Evolutionary conservation across 2,329 filamentous ascomycete genomes (phyloP).

Genomic region (Aspergillus tamarii): DNA sequence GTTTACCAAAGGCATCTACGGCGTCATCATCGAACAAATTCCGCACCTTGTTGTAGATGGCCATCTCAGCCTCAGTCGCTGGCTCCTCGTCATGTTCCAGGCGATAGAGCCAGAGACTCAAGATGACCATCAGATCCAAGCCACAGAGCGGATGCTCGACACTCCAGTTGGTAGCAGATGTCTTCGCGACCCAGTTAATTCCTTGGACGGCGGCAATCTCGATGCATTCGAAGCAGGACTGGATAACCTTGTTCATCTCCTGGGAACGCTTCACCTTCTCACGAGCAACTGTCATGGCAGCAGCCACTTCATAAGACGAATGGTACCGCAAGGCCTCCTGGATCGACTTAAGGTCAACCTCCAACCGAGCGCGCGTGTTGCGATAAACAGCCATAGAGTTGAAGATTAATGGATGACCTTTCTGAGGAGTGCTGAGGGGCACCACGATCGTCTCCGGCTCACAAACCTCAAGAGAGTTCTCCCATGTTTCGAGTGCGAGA

Average conservation of each 20-base stretch:
- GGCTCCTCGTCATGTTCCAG: constrained; percentile 98
- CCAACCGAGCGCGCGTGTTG: constrained; percentile 86
- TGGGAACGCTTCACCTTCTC: constrained; percentile 92
- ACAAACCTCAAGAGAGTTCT: constrained; percentile 90
- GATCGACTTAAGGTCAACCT: constrained; percentile 93
- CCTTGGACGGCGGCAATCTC: constrained; percentile 93
- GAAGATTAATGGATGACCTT: constrained; percentile 94
- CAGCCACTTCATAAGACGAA: constrained; percentile 94
- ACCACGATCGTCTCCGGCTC: constrained; percentile 88
- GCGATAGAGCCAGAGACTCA: constrained; percentile 97
- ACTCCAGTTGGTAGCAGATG: constrained; percentile 97
- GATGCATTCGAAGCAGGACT: constrained; percentile 97
- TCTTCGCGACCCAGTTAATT: constrained; percentile 96
- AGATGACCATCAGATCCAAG: constrained; percentile 95
- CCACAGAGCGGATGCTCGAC: constrained; percentile 96
- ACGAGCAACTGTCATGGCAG: constrained; percentile 91
- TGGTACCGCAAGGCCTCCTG: constrained; percentile 97
- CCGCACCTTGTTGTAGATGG: constrained; percentile 69
- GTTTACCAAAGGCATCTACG: constrained; percentile 78
- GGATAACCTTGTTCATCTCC: constrained; percentile 98
- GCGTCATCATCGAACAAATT: constrained; percentile 85
- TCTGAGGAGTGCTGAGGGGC: constrained; percentile 89
- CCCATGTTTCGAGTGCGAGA: constrained; percentile 96
- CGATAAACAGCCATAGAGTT: constrained; percentile 97
- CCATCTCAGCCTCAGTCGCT: constrained; percentile 46